phyloP scores from a whole-genome alignment of 2,329 filamentous ascomycete genomes.

The Neopestalotiopsis clavispora region DNA sequence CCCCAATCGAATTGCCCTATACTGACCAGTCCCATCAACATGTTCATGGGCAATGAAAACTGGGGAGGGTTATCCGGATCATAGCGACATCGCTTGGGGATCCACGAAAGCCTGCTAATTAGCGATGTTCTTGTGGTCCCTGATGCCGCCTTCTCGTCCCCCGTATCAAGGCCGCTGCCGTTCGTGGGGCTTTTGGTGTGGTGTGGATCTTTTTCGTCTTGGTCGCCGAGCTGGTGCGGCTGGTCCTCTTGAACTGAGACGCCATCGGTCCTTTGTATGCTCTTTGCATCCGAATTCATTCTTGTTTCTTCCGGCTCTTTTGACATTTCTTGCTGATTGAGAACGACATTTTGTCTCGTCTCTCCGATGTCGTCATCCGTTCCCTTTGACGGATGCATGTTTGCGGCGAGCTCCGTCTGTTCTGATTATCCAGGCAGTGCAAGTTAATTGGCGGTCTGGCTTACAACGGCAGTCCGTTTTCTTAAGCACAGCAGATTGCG shows the following conservation, averaged over 20 bases:
- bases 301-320: neutral
- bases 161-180: neutral
- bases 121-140: conserved; percentile 19
- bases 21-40: conserved; percentile 69
- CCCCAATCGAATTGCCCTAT: neutral
- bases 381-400: neutral
- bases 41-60: conserved; percentile 71
- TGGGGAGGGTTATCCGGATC: conserved; percentile 67
- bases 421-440: neutral
- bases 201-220: neutral
- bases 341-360: neutral
- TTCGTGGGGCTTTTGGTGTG: neutral
- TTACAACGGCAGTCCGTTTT: neutral
- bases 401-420: conserved; percentile 4
- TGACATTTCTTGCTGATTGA: neutral
- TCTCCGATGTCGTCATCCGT: conserved; percentile 10
- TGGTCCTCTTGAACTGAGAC: neutral
- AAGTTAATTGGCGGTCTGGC: neutral
- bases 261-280: neutral
- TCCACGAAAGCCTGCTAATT: conserved; percentile 53
- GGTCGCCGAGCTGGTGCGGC: neutral
- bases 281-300: neutral
- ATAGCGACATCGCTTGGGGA: conserved; percentile 71
- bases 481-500: too few species aligned
- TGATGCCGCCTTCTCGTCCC: neutral